These are phyloP conservation scores for Lactarius psammicola DNA, from an alignment of 768 basidiomycete species.

Conservation along the genomic window DNA sequence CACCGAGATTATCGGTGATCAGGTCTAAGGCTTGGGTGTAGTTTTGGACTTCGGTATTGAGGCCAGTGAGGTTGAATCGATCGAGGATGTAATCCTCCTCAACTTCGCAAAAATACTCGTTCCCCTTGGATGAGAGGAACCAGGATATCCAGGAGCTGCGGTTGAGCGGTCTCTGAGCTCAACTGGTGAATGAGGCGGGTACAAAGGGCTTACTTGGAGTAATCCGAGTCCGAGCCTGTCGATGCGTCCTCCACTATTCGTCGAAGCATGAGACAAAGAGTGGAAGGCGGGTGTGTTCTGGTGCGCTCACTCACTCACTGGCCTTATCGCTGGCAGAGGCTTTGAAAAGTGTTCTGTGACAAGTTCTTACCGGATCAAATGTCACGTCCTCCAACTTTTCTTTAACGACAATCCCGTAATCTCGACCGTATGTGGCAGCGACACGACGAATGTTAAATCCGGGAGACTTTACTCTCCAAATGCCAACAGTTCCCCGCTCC, in stretches of 20 bases:
- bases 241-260: constrained; percentile 79
- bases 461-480: constrained; percentile 32
- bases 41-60: constrained; percentile 94
- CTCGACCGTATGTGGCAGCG: background rate
- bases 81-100: constrained; percentile 99
- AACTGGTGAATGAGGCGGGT: background rate
- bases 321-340: background rate
- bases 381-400: background rate
- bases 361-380: background rate
- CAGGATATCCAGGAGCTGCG: constrained; percentile 87
- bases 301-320: constrained; percentile 19
- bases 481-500: constrained; percentile 34
- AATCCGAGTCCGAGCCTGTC: constrained; percentile 92
- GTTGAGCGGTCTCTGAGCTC: constrained; percentile 23
- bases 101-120: constrained; percentile 99
- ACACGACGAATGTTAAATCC: constrained; percentile 23
- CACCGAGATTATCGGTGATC: constrained; percentile 94
- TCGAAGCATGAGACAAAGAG: constrained; percentile 36
- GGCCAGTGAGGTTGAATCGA: constrained; percentile 95
- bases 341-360: constrained; percentile 2
- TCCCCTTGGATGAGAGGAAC: constrained; percentile 96
- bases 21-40: constrained; percentile 93
- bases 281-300: background rate
- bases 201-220: constrained; percentile 71
- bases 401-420: background rate